These are phyloP conservation scores for Brassica napus DNA, from an alignment of 345 rosid species.

Conservation along the genomic window Da-Ae NC_063438.1:25072001-25072500, in stretches of 20 bases:
- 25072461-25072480: constrained; percentile 72
- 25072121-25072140: constrained; percentile 77
- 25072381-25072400: constrained; percentile 95
- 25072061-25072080: constrained; percentile 99
- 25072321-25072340: constrained; percentile 59
- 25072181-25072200: constrained; percentile 74
- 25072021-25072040: constrained; percentile 63
- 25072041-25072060: constrained; percentile 94
- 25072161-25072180: constrained; percentile 82
- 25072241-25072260: constrained; percentile 51
- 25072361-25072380: constrained; percentile 91
- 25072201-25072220: constrained; percentile 79
- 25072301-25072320: constrained; percentile 50
- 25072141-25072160: constrained; percentile 74
- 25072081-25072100: constrained; percentile 92
- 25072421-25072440: constrained; percentile 99
- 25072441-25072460: constrained; percentile 94
- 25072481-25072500: constrained; percentile 75
- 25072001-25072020: constrained; percentile 46
- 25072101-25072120: constrained; percentile 88
- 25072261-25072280: constrained; percentile 70
- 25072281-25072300: constrained; percentile 49
- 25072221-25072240: constrained; percentile 60
- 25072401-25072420: constrained; percentile 99
- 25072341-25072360: constrained; percentile 66